phyloP scores from a whole-genome alignment of 495 filamentous ascomycete species.

The Jackrogersella multiformis region DNA sequence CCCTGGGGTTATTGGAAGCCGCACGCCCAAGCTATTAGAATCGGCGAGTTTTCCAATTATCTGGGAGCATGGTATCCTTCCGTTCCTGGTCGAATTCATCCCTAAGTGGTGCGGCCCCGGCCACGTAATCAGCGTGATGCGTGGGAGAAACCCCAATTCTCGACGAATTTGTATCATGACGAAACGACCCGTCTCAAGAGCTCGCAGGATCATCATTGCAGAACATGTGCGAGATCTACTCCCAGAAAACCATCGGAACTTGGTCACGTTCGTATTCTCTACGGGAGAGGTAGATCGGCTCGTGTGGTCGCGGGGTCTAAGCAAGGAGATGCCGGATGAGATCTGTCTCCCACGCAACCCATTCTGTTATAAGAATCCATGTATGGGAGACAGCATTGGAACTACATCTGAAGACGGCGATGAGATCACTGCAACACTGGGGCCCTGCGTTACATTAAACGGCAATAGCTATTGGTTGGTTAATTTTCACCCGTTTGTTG shows the following conservation, averaged over 20 bases:
- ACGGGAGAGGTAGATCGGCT: constrained; percentile 42
- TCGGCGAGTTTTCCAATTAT: constrained; percentile 43
- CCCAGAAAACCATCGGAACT: constrained; percentile 33
- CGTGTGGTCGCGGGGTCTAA: constrained; percentile 41
- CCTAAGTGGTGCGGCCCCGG: constrained; percentile 48
- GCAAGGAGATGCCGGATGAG: constrained; percentile 43
- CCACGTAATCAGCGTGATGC: constrained; percentile 46
- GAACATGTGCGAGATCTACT: constrained; percentile 43
- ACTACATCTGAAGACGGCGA: constrained; percentile 35
- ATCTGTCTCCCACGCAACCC: constrained; percentile 46
- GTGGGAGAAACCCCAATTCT: constrained; percentile 38
- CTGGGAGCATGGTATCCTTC: constrained; percentile 47
- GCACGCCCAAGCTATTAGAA: constrained; percentile 36
- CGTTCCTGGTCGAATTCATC: constrained; percentile 46
- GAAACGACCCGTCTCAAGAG: constrained; percentile 25
- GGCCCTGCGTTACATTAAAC: constrained; percentile 38
- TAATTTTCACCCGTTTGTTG: constrained; percentile 46
- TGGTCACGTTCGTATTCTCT: constrained; percentile 39
- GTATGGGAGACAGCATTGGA: constrained; percentile 49
- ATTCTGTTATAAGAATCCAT: constrained; percentile 42
- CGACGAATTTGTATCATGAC: constrained; percentile 46
- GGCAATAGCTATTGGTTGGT: constrained; percentile 43
- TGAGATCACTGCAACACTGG: constrained; percentile 43
- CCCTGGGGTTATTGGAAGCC: constrained; percentile 12
- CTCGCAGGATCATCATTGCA: constrained; percentile 42